phyloP scores from a whole-genome alignment of 495 filamentous ascomycete genomes.

The Chaetomidium leptoderma region DNA sequence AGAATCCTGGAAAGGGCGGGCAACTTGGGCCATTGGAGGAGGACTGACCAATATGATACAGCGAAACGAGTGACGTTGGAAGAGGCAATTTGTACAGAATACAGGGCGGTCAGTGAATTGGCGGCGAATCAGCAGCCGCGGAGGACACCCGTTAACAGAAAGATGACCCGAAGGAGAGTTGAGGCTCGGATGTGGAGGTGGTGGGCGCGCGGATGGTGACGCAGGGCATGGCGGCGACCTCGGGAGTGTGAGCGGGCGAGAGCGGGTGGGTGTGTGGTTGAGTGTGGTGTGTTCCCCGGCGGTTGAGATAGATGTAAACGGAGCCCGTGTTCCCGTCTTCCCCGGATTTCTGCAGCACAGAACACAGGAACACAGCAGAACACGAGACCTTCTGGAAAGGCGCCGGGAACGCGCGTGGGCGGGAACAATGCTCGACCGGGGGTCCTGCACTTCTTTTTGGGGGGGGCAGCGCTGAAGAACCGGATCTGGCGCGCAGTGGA shows the following conservation, averaged over 20 bases:
- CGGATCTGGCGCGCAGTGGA: conserved; percentile 10
- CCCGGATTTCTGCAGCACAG: conserved; percentile 13
- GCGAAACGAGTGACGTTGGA: conserved; percentile 22
- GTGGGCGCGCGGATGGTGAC: conserved; percentile 17
- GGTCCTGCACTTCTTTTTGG: conserved; percentile 19
- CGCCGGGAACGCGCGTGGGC: conserved; percentile 16
- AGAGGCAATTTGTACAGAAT: conserved; percentile 34
- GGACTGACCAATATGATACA: conserved; percentile 53
- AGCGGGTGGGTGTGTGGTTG: no score
- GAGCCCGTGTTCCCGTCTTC: background rate
- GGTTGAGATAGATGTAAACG: conserved; percentile 15
- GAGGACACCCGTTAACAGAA: conserved; percentile 21
- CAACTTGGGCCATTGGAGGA: conserved; percentile 33
- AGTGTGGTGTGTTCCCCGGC: background rate
- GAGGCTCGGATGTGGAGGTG: conserved; percentile 31
- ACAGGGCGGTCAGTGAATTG: background rate
- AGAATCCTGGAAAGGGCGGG: conserved; percentile 25
- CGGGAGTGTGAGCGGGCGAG: background rate
- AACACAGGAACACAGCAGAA: no score
- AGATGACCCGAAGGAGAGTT: conserved; percentile 16
- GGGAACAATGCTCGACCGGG: conserved; percentile 17
- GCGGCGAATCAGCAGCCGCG: conserved; percentile 27
- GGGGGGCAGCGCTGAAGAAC: conserved; percentile 14
- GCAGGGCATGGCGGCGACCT: conserved; percentile 33
- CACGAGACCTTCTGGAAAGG: conserved; percentile 11